A percentile compares a stretch with the other conserved stretches of the same genome.
phyloP scores from a whole-genome alignment of 768 basidiomycete species.

The Xanthoconium purpureum region DNA sequence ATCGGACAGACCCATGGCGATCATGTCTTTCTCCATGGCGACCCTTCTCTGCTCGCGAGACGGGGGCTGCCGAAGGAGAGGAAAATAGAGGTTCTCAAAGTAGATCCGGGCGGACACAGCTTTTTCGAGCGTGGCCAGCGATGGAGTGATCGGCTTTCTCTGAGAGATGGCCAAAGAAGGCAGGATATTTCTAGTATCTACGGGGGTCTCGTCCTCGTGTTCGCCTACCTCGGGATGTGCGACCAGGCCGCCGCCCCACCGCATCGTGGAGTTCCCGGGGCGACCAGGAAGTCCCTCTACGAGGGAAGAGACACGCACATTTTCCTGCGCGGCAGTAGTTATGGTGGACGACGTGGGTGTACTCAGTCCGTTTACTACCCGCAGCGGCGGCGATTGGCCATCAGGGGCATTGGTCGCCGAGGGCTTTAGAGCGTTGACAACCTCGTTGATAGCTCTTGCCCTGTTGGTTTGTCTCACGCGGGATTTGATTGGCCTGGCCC shows the following conservation, averaged over 20 bases:
- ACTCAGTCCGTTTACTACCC: conserved; percentile 78
- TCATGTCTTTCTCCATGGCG: conserved; percentile 88
- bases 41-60: conserved; percentile 81
- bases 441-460: conserved; percentile 72
- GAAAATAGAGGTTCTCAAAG: conserved; percentile 90
- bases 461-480: conserved; percentile 64
- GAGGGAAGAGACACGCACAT: conserved; percentile 45
- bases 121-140: conserved; percentile 88
- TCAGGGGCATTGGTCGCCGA: conserved; percentile 43
- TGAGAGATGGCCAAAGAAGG: conserved; percentile 37
- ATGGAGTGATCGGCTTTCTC: conserved; percentile 70
- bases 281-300: conserved; percentile 49
- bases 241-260: conserved; percentile 57
- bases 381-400: conserved; percentile 51
- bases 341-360: conserved; percentile 66
- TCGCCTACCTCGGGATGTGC: conserved; percentile 67
- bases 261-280: conserved; percentile 58
- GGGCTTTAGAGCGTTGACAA: conserved; percentile 66
- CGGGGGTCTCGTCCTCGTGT: conserved; percentile 44
- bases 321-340: conserved; percentile 74
- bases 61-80: conserved; percentile 77
- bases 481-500: conserved; percentile 87
- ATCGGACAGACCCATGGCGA: conserved; percentile 64
- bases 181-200: conserved; percentile 22
- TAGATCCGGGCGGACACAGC: conserved; percentile 90